Conservation (phyloP, 331 rosid species). For the Quercus tomentella region DNA sequence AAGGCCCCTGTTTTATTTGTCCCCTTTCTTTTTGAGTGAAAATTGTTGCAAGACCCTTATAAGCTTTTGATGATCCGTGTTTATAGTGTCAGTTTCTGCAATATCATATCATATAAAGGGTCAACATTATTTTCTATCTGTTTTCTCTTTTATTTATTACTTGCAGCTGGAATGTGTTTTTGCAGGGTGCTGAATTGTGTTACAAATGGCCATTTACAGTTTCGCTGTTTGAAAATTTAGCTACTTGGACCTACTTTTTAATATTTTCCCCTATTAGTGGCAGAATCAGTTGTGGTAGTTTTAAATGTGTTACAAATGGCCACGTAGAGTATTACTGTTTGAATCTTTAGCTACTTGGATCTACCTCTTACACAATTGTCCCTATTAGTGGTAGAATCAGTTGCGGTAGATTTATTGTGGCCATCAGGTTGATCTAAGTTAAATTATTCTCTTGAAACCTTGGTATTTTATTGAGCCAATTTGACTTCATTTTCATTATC, state of each 20-base stretch:
- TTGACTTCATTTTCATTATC: neutral
- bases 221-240: neutral
- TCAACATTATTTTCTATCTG: neutral
- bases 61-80: neutral
- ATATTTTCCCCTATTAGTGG: no score
- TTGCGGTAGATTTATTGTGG: neutral
- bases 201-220: neutral
- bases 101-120: neutral
- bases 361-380: neutral
- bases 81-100: neutral
- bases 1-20: slow-evolving; percentile 20
- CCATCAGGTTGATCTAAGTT: neutral
- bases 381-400: no score
- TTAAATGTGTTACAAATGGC: neutral
- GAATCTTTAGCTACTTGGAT: neutral
- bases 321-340: neutral
- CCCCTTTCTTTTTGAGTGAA: neutral
- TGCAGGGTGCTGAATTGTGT: neutral
- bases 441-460: neutral
- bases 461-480: neutral
- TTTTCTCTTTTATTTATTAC: neutral
- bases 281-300: neutral
- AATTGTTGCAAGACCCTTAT: neutral
- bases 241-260: neutral
- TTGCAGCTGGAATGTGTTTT: neutral